A percentile compares a stretch with the other conserved stretches of the same genome.
These are phyloP conservation scores for Theobroma cacao DNA, from an alignment of 345 rosid genomes.

Conservation along the genomic window DNA sequence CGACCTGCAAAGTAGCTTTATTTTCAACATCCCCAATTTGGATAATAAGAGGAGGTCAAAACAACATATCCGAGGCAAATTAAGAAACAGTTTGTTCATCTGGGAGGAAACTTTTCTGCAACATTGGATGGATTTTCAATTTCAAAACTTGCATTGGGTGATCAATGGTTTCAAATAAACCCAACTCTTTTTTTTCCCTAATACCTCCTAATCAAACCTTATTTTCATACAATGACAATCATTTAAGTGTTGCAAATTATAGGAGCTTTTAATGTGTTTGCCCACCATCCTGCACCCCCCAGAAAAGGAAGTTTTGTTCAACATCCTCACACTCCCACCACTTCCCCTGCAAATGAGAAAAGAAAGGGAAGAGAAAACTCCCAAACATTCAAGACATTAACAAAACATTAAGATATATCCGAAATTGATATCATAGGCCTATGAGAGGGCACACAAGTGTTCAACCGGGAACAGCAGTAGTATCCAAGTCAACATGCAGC, in stretches of 20 bases:
- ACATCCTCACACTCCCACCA: background rate
- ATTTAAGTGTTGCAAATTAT: background rate
- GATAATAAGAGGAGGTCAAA: background rate
- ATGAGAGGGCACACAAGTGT: background rate
- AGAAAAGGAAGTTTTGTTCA: background rate
- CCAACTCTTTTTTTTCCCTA: background rate
- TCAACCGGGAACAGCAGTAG: background rate
- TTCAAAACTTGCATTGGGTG: background rate
- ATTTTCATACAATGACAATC: background rate
- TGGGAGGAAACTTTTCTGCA: background rate
- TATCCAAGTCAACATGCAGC: background rate
- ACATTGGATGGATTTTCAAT: background rate
- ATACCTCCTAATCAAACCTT: background rate
- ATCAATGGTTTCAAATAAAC: background rate
- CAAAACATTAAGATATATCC: background rate
- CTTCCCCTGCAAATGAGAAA: background rate
- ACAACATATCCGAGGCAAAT: slow-evolving; percentile 3
- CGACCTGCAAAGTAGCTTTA: slow-evolving; percentile 51
- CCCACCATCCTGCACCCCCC: background rate
- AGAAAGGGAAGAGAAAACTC: background rate
- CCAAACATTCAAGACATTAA: background rate
- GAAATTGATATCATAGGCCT: background rate
- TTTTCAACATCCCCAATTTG: background rate
- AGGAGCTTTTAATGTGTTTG: background rate
- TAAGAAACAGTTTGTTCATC: background rate